Evolutionary conservation across 1,284 basidiomycete genomes (phyloP).

Genomic region (Tilletia indica): DNA sequence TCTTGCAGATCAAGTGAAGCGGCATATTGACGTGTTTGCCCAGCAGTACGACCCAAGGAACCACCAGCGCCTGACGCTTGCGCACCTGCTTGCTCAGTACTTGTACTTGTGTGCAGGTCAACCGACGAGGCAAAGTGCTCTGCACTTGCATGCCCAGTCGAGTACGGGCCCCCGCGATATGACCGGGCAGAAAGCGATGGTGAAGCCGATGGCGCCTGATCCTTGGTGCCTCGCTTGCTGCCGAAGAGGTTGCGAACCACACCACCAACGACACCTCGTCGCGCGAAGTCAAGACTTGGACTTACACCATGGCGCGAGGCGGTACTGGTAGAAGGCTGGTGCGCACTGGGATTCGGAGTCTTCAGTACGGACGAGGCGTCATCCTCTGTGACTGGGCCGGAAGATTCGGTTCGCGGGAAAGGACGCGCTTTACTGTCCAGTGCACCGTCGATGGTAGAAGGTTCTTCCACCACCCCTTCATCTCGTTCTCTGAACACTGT

Average conservation of each 20-base stretch:
- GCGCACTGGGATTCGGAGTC: background rate
- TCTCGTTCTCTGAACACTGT: background rate
- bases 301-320: background rate
- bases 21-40: background rate
- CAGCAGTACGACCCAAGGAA: slow-evolving; percentile 5
- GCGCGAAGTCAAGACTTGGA: slow-evolving; percentile 16
- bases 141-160: background rate
- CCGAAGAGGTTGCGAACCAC: slow-evolving; percentile 12
- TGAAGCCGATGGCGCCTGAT: background rate
- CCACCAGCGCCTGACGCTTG: slow-evolving; percentile 6
- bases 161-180: slow-evolving; percentile 3
- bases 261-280: background rate
- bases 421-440: background rate
- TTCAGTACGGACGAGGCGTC: background rate
- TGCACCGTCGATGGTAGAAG: background rate
- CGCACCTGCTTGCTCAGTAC: background rate
- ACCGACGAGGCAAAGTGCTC: slow-evolving; percentile 6
- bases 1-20: slow-evolving; percentile 16
- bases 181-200: slow-evolving; percentile 10
- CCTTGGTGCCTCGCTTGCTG: slow-evolving; percentile 4
- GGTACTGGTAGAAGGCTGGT: background rate
- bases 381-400: background rate
- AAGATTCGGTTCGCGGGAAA: background rate
- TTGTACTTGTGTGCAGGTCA: background rate
- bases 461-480: background rate